Percentiles rank a stretch among this genome's conserved stretches.
Evolutionary conservation across 305 asterid species (phyloP).

Genomic region (Lippia alba): DNA sequence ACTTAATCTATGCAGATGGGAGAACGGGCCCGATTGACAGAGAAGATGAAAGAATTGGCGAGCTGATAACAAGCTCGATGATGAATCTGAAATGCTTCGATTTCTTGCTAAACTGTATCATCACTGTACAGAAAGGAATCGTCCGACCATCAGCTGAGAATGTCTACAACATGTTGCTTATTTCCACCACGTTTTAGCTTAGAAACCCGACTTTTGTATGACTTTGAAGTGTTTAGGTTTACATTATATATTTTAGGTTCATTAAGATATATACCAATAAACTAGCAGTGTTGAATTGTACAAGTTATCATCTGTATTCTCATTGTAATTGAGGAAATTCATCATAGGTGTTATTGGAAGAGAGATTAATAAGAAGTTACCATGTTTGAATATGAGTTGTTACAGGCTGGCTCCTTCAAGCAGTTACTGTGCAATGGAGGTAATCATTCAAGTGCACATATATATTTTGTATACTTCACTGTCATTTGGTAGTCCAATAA

Average conservation of each 20-base stretch:
- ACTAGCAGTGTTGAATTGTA: neutral
- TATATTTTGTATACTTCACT: too few relatives aligned
- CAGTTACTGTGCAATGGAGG: too few relatives aligned
- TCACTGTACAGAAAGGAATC: constrained; percentile 68
- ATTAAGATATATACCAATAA: too few relatives aligned
- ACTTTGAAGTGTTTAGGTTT: constrained; percentile 31
- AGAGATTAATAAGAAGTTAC: too few relatives aligned
- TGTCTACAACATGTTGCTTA: constrained; percentile 49
- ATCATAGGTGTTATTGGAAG: neutral
- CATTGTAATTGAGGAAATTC: neutral
- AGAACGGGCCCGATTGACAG: constrained; percentile 59
- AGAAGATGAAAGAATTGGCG: constrained; percentile 59
- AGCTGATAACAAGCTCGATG: constrained; percentile 42
- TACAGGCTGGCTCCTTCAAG: too few relatives aligned
- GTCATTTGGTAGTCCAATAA: too few relatives aligned
- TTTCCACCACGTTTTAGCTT: neutral
- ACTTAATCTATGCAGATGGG: constrained; percentile 49
- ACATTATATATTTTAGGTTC: neutral
- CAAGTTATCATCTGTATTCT: neutral
- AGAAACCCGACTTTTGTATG: neutral
- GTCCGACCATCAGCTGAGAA: constrained; percentile 63
- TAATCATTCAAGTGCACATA: too few relatives aligned
- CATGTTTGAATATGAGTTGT: too few relatives aligned
- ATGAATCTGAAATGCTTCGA: constrained; percentile 46
- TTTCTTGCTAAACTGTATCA: constrained; percentile 59